A percentile compares a stretch with the other conserved stretches of the same genome.
phyloP scores from a whole-genome alignment of 2,329 filamentous ascomycete genomes.

The Ophiobolus disseminans region DNA sequence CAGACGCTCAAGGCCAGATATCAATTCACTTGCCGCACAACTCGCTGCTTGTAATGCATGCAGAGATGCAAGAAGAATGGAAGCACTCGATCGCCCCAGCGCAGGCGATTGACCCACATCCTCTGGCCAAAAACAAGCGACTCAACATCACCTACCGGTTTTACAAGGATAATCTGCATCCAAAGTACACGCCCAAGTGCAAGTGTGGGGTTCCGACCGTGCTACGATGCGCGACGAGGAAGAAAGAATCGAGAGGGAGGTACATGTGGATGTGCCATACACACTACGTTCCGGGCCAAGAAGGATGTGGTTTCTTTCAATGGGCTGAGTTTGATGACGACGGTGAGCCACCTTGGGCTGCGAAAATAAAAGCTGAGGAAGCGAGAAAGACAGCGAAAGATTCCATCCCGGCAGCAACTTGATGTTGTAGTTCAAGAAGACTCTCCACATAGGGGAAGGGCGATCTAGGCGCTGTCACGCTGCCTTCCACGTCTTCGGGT shows the following conservation, averaged over 20 bases:
- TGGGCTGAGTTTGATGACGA: conserved; percentile 64
- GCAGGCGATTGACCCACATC: conserved; percentile 81
- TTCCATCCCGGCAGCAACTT: too few relatives aligned
- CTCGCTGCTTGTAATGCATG: conserved; percentile 92
- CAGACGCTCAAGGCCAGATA: conserved; percentile 81
- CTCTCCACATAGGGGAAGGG: too few relatives aligned
- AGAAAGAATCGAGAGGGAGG: conserved; percentile 74
- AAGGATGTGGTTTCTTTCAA: conserved; percentile 48
- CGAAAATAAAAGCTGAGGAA: conserved; percentile 1
- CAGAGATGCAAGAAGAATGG: conserved; percentile 97
- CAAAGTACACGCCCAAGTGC: conserved; percentile 78
- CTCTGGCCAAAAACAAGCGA: conserved; percentile 76
- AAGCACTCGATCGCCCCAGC: conserved; percentile 86
- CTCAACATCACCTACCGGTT: conserved; percentile 95
- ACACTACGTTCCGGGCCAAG: conserved; percentile 71
- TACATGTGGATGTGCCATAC: conserved; percentile 97
- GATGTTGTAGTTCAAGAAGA: too few relatives aligned
- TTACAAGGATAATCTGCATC: conserved; percentile 80
- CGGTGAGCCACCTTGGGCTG: conserved; percentile 74
- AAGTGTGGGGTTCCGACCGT: conserved; percentile 72
- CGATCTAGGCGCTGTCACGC: too few relatives aligned
- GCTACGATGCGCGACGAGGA: conserved; percentile 80
- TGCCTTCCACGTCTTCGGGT: too few relatives aligned
- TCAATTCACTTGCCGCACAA: conserved; percentile 95
- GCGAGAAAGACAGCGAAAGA: too few relatives aligned